A percentile compares a stretch with the other conserved stretches of the same genome.
phyloP scores from a whole-genome alignment of 2,329 filamentous ascomycete genomes.

The Diplodia intermedia region DNA sequence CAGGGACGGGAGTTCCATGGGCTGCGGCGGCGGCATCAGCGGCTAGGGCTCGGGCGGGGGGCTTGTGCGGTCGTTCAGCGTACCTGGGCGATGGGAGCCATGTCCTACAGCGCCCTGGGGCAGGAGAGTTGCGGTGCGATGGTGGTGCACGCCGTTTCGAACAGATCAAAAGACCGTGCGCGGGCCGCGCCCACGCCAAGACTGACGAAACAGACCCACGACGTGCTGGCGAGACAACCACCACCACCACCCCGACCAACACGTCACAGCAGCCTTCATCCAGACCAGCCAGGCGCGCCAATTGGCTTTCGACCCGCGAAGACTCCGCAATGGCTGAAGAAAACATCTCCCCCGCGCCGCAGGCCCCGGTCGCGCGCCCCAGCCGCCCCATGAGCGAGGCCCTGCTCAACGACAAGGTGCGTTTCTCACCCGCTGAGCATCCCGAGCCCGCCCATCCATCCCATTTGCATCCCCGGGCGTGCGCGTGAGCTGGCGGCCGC shows the following conservation, averaged over 20 bases:
- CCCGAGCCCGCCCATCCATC: neutral
- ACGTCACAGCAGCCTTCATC: conserved; percentile 18
- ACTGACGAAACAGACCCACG: conserved; percentile 29
- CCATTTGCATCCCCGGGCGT: neutral
- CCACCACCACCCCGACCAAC: conserved; percentile 12
- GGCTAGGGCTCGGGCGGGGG: conserved; percentile 9
- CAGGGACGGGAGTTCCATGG: conserved; percentile 40
- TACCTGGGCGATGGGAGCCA: conserved; percentile 32
- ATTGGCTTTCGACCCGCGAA: conserved; percentile 12
- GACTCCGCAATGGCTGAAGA: conserved; percentile 61
- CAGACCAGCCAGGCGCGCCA: conserved; percentile 15
- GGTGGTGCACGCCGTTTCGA: conserved; percentile 28
- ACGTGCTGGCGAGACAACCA: conserved; percentile 24
- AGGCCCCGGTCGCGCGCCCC: conserved; percentile 71
- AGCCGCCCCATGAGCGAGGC: conserved; percentile 91
- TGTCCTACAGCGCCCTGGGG: conserved; percentile 29
- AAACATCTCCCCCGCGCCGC: conserved; percentile 59
- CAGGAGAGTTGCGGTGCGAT: conserved; percentile 30
- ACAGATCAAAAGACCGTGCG: conserved; percentile 27
- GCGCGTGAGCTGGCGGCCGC: neutral
- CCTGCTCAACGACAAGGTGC: conserved; percentile 98
- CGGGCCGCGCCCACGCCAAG: conserved; percentile 27
- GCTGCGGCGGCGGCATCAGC: conserved; percentile 29
- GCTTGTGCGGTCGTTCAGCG: conserved; percentile 23
- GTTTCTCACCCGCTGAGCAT: conserved; percentile 30